Conservation (phyloP, 164 flowering plant genomes). For the Buxus sempervirens region DNA sequence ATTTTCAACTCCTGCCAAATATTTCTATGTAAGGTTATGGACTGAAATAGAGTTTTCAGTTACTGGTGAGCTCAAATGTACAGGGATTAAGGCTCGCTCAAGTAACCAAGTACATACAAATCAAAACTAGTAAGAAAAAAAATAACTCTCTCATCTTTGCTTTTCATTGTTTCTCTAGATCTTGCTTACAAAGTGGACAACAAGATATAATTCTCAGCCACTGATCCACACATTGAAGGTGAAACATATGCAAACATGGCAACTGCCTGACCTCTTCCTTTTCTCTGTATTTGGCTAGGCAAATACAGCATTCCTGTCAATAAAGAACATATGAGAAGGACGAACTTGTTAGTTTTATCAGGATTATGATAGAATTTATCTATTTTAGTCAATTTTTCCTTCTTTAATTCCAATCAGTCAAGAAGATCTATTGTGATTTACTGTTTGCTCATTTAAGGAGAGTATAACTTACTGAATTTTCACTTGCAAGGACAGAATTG, state of each 20-base stretch:
- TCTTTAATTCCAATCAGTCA: too few species aligned
- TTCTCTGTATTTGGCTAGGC: conserved; percentile 76
- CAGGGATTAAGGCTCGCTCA: conserved; percentile 32
- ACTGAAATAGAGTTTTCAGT: conserved; percentile 12
- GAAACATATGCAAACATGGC: conserved; percentile 86
- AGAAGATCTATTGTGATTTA: not conserved
- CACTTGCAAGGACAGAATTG: conserved; percentile 27
- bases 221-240: conserved; percentile 85
- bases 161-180: conserved; percentile 36
- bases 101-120: conserved; percentile 22
- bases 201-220: conserved; percentile 89
- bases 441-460: not conserved
- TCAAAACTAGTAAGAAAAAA: conserved; percentile 4
- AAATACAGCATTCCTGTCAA: conserved; percentile 91
- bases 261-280: conserved; percentile 84
- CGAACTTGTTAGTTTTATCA: not conserved
- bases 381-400: not conserved
- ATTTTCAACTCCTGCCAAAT: not conserved
- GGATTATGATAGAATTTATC: not conserved
- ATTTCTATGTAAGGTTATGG: not conserved
- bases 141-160: not conserved
- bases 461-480: conserved; percentile 43
- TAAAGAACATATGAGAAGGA: not conserved
- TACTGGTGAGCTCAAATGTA: conserved; percentile 34
- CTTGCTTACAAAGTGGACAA: conserved; percentile 92